phyloP scores from a whole-genome alignment of 495 filamentous ascomycete species.

The Cercophora newfieldiana region DNA sequence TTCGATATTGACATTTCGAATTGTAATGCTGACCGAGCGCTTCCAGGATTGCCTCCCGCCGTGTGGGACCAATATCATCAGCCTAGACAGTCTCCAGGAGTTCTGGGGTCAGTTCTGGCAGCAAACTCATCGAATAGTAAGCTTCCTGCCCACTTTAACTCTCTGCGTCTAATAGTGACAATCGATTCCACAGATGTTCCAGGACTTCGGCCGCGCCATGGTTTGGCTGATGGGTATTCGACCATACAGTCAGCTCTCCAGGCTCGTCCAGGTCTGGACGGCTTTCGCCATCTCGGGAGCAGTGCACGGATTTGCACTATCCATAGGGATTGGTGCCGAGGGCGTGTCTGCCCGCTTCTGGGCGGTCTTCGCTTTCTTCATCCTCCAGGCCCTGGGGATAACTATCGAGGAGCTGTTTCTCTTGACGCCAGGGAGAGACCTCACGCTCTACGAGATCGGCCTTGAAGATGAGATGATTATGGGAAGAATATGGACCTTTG shows the following conservation, averaged over 20 bases:
- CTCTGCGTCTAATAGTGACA: background rate
- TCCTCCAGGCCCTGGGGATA: slow-evolving; percentile 9
- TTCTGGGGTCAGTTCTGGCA: slow-evolving; percentile 13
- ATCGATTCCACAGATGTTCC: slow-evolving; percentile 1
- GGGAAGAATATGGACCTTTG: slow-evolving; percentile 13
- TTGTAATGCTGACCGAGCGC: background rate
- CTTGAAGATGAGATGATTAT: slow-evolving; percentile 12
- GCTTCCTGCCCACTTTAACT: background rate
- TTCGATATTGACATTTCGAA: no score
- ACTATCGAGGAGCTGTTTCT: slow-evolving; percentile 7
- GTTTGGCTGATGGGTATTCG: background rate
- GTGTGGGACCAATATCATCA: slow-evolving; percentile 8
- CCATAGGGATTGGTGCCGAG: background rate
- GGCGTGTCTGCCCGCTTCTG: background rate
- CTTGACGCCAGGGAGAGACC: background rate
- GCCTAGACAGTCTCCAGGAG: slow-evolving; percentile 11
- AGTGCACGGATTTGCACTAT: background rate
- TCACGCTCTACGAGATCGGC: slow-evolving; percentile 11
- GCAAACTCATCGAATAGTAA: slow-evolving; percentile 2
- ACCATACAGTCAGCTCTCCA: background rate
- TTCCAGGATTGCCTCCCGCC: slow-evolving; percentile 4
- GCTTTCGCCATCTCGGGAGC: background rate
- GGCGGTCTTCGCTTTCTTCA: slow-evolving; percentile 1
- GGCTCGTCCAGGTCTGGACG: background rate
- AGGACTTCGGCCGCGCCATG: slow-evolving; percentile 3